Evolutionary conservation across 2,329 filamentous ascomycete genomes (phyloP), one percentile per base, ranked within the genome.

Genomic region (Exophiala bonariae): DNA sequence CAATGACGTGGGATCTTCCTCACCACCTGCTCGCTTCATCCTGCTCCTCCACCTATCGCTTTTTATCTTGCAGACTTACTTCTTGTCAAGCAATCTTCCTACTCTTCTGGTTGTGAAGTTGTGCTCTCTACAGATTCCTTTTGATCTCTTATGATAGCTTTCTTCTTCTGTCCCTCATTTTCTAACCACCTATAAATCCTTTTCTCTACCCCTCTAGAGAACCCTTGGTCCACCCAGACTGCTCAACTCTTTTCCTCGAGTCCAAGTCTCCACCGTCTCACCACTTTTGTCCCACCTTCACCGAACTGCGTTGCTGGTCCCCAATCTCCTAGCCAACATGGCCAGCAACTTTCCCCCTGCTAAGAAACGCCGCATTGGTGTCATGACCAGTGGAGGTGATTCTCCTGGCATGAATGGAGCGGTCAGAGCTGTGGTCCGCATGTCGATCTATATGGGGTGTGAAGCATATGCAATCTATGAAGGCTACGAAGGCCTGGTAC

Each of bases 301-400:
- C 33, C 30, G 22, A 23, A 13, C 18, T 31, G 16, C 17, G 6
- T 20, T 3, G 13, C 28, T 26, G 23, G 11, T n/a, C 23, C 33
- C 18, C 39, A 3, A 34, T 30, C 26, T 18, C 43, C 28, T 23
- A 38, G 19, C 31, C 43, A 56, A 17, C 40, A 66, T 66, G 63
- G 60, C 60, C 35, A 53, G 46, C 16, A 47, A 46, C 30, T 43
- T 13, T 9, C 41, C 55, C 7, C 51, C 59, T 53, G 65, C 70
- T 57, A 76, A 75, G 65, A 79, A 78, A 66, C 80, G 82, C 63
- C 75, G 80, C 56, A 92, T 96, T 66, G 91, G 85, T 57, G 83
- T 96, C 68, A 89, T 96, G 85, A 96, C 91, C 63, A 95, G 88
- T 59, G 91, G 91, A 64, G 91, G 91, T 63, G 91, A 96, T 77